Evolutionary conservation across 106 monocot species (phyloP), one percentile per base, ranked within the genome.

Genomic region (Allium sativum): DNA sequence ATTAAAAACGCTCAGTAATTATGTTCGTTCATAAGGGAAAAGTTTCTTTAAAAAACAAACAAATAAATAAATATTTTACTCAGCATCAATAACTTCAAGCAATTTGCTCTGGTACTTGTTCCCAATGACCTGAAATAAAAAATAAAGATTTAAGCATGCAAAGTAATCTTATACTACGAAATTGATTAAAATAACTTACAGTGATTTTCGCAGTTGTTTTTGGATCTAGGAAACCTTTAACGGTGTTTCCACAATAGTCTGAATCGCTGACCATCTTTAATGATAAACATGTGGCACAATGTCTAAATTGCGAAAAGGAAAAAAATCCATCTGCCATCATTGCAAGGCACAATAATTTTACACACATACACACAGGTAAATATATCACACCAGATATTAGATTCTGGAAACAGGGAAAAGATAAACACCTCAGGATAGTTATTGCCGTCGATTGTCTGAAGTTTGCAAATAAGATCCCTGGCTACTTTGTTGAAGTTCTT

Each of bases 41-140:
- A 54, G 12, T 54, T 54, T 12, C 53, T 12, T 6, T 12, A 54
- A 54, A 54, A 12, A 13, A 54, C 18, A 7, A 54, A 54, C 9
- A 54, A 54, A 6, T n/a, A 54, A n/a, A n/a, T n/a, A n/a, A n/a
- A n/a, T n/a, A n/a, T n/a, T n/a, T n/a, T n/a, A 88, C 93, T 75
- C 85, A 20, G 84, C 72, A 69, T 93, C 88, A 57, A 93, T 88
- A 15, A 75, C 77, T 79, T 93, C 93, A 48, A 93, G 79, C 53
- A 93, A 61, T 72, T 85, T 93, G 77, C 73, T 80, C 68, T 88
- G 88, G 55, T 82, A 93, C 67, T 88, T 93, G 62, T 82, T 80
- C 21, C 93, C 87, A 50, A 93, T 72, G 59, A 93, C 88, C 93
- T 93, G 78, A 44, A n/a, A n/a, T 63, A 55, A 40, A 12, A 57